A percentile compares a stretch with the other conserved stretches of the same genome.
phyloP scores from a whole-genome alignment of 495 filamentous ascomycete genomes.

The Podospora fimiseda region DNA sequence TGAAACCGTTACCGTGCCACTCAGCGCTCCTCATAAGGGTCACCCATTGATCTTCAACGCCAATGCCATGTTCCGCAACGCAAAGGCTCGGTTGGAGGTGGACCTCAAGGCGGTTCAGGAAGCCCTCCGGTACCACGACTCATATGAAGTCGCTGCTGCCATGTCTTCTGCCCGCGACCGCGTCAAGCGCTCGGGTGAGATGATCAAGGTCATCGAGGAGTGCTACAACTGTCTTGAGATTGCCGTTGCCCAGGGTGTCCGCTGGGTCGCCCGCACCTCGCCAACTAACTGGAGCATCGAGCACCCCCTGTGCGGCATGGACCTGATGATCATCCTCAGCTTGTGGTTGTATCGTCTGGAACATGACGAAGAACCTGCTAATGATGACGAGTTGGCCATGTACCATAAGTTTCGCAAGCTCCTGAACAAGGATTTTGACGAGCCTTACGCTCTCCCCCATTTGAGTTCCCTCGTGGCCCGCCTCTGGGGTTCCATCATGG shows the following conservation, averaged over 20 bases:
- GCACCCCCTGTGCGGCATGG: constrained; percentile 92
- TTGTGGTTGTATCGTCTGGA: constrained; percentile 98
- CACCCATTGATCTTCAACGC: constrained; percentile 98
- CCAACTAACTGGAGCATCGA: constrained; percentile 99
- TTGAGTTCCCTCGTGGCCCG: constrained; percentile 89
- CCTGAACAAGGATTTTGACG: constrained; percentile 82
- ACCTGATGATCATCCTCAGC: constrained; percentile 97
- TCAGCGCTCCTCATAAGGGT: constrained; percentile 94
- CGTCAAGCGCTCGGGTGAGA: constrained; percentile 90
- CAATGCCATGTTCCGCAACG: constrained; percentile 94
- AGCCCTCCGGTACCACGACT: constrained; percentile 92
- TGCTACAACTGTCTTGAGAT: constrained; percentile 99
- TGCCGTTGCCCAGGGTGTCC: constrained; percentile 86
- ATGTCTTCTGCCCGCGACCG: constrained; percentile 91
- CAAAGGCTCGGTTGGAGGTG: constrained; percentile 84
- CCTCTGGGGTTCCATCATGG: constrained; percentile 96
- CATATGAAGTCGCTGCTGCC: constrained; percentile 90
- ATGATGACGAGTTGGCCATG: constrained; percentile 85
- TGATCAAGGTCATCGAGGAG: constrained; percentile 97
- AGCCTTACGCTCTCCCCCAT: constrained; percentile 55
- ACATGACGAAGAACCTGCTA: constrained; percentile 94
- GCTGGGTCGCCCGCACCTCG: constrained; percentile 94
- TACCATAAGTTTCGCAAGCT: constrained; percentile 91
- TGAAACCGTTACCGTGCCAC: constrained; percentile 80
- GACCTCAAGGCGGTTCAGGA: constrained; percentile 94